Percentiles rank a stretch among this genome's conserved stretches.
These are phyloP conservation scores for Chlorella sp. DNA, from an alignment of 139 green algal species.

Conservation along the genomic window DNA sequence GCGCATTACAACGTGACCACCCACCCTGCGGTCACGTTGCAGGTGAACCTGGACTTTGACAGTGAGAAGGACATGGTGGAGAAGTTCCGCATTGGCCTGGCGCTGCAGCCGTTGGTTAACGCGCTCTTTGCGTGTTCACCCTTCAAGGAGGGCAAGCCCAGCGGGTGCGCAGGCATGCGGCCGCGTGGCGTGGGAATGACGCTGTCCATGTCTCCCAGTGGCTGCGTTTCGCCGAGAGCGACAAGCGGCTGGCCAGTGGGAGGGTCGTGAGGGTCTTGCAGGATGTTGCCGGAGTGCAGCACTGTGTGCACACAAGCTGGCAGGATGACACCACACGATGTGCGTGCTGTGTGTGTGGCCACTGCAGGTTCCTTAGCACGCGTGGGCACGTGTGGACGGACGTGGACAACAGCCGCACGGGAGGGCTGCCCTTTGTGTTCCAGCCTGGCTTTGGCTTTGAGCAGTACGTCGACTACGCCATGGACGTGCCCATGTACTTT, in stretches of 20 bases:
- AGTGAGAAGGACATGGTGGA: slow-evolving; percentile 94
- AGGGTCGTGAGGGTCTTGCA: too few species aligned
- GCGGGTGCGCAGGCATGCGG: slow-evolving; percentile 33
- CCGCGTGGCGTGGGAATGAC: neutral
- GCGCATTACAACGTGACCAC: too few species aligned
- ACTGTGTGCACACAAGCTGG: neutral
- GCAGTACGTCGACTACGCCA: slow-evolving; percentile 90
- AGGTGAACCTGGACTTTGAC: slow-evolving; percentile 97
- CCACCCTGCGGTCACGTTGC: neutral
- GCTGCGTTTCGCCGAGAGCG: too few species aligned
- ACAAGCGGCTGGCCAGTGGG: too few species aligned
- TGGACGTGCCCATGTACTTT: slow-evolving; percentile 99
- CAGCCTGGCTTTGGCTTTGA: slow-evolving; percentile 87
- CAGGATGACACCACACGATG: neutral
- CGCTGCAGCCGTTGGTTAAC: slow-evolving; percentile 95
- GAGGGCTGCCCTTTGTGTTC: slow-evolving; percentile 95
- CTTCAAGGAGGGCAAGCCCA: slow-evolving; percentile 89
- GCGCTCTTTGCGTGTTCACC: slow-evolving; percentile 97
- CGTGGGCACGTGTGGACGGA: slow-evolving; percentile 90
- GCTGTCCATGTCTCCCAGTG: too few species aligned
- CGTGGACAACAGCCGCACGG: slow-evolving; percentile 77
- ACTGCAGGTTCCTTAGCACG: slow-evolving; percentile 49
- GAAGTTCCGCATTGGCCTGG: slow-evolving; percentile 93
- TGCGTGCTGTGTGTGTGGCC: too few species aligned
- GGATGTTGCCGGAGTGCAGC: neutral